Percentiles rank a stretch among this genome's conserved stretches.
These are phyloP conservation scores for Bipolaris cookei DNA, from an alignment of 2,329 filamentous ascomycete species.

Conservation along the genomic window DNA sequence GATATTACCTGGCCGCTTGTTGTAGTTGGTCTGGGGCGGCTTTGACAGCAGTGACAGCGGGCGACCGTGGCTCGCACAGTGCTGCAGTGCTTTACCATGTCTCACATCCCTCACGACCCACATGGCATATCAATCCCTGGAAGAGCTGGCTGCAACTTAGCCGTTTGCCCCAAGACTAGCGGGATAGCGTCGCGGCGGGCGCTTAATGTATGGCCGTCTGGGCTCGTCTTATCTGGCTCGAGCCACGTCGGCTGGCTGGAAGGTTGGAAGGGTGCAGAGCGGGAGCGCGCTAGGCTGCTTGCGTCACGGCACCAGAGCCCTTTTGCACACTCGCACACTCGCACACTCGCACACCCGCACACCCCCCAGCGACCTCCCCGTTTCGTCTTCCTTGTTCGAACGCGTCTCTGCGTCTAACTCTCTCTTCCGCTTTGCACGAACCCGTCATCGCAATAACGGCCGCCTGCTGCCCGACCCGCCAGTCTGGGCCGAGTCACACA, in stretches of 20 bases:
- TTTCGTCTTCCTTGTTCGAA: constrained; percentile 14
- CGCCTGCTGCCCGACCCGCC: constrained; percentile 24
- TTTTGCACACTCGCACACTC: not conserved
- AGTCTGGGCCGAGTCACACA: constrained; percentile 15
- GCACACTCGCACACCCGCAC: no score
- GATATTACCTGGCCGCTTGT: constrained; percentile 26
- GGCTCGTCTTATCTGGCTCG: constrained; percentile 25
- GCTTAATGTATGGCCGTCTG: constrained; percentile 30
- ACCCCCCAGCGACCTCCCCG: constrained; percentile 16
- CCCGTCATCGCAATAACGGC: constrained; percentile 14
- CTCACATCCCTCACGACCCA: constrained; percentile 15
- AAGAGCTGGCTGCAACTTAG: constrained; percentile 8
- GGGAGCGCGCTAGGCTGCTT: constrained; percentile 16
- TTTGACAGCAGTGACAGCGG: constrained; percentile 15
- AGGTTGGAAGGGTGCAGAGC: constrained; percentile 10
- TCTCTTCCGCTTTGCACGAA: constrained; percentile 1
- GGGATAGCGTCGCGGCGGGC: constrained; percentile 26
- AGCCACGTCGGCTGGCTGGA: constrained; percentile 24
- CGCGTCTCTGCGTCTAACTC: constrained; percentile 20
- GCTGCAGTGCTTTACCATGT: constrained; percentile 21
- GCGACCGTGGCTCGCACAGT: constrained; percentile 26
- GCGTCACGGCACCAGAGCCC: constrained; percentile 15
- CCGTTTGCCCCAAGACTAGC: constrained; percentile 17
- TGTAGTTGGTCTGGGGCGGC: constrained; percentile 5
- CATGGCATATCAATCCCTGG: constrained; percentile 9